These are phyloP conservation scores for Penicillium macrosclerotiorum DNA, from an alignment of 495 filamentous ascomycete species.

Conservation along the genomic window DNA sequence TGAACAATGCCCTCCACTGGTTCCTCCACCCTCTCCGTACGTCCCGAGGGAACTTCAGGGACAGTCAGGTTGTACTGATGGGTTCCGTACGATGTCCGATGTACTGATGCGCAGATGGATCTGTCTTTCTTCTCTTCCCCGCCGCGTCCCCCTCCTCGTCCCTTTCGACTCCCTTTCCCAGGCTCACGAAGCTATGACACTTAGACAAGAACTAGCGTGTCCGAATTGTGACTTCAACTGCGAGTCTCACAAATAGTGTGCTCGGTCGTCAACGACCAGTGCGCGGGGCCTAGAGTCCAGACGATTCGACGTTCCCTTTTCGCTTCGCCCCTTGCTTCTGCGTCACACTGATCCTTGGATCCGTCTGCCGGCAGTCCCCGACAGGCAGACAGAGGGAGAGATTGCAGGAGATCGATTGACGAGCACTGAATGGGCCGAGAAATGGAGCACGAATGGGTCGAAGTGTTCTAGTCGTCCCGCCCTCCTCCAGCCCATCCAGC, in stretches of 20 bases:
- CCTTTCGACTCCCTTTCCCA: not conserved
- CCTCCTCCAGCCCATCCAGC: too few relatives aligned
- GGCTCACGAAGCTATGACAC: not conserved
- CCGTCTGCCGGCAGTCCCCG: not conserved
- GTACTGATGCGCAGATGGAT: not conserved
- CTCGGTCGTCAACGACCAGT: constrained; percentile 5
- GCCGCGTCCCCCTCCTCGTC: too few relatives aligned
- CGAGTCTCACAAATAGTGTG: constrained; percentile 10
- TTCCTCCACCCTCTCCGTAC: too few relatives aligned
- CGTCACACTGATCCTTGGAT: constrained; percentile 23
- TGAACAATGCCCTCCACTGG: too few relatives aligned
- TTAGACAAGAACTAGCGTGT: not conserved
- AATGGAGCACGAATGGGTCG: too few relatives aligned
- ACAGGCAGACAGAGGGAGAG: not conserved
- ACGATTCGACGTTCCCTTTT: constrained; percentile 9
- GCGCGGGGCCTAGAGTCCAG: not conserved
- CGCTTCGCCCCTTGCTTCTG: constrained; percentile 24
- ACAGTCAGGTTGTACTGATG: too few relatives aligned
- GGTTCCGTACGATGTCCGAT: too few relatives aligned
- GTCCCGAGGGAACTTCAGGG: too few relatives aligned
- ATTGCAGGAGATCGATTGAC: not conserved
- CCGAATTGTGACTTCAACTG: constrained; percentile 2
- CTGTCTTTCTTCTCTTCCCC: not conserved
- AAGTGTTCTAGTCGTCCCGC: too few relatives aligned
- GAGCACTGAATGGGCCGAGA: not conserved